A percentile compares a stretch with the other conserved stretches of the same genome.
Conservation (phyloP, 164 flowering plant genomes). For the Amborella trichopoda region DNA sequence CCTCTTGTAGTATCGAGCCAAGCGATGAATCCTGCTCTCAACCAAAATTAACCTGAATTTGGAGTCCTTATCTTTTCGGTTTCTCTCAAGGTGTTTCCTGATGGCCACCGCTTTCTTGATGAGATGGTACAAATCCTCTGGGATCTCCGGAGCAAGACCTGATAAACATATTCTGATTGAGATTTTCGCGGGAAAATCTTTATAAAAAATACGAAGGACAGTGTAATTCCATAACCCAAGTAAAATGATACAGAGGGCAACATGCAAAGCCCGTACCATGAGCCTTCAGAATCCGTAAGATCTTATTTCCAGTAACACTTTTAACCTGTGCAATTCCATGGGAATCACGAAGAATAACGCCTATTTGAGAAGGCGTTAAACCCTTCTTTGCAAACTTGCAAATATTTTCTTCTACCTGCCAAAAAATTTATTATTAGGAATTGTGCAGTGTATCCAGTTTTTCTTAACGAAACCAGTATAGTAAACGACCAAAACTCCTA, state of each 20-base stretch:
- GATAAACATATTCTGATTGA: not conserved
- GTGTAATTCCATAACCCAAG: not conserved
- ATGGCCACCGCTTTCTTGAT: slow-evolving; percentile 94
- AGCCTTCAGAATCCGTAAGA: slow-evolving; percentile 78
- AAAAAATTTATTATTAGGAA: not conserved
- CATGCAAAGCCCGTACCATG: slow-evolving; percentile 34
- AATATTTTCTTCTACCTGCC: slow-evolving; percentile 77
- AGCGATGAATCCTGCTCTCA: slow-evolving; percentile 94
- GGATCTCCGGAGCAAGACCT: slow-evolving; percentile 92
- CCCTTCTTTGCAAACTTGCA: slow-evolving; percentile 95
- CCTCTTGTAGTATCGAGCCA: slow-evolving; percentile 94
- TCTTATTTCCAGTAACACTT: slow-evolving; percentile 86
- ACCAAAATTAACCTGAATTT: slow-evolving; percentile 85
- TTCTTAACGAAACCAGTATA: too few species aligned
- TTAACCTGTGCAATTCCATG: slow-evolving; percentile 89
- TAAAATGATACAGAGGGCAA: not conserved
- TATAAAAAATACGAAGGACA: not conserved
- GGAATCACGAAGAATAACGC: slow-evolving; percentile 88
- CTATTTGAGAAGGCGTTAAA: slow-evolving; percentile 85
- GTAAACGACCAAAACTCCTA: too few species aligned
- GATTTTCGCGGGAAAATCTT: not conserved
- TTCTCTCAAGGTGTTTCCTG: slow-evolving; percentile 89
- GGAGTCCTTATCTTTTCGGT: slow-evolving; percentile 94
- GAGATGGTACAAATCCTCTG: slow-evolving; percentile 82
- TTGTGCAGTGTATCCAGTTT: too few species aligned